Percentiles rank a stretch among this genome's conserved stretches.
Evolutionary conservation across 2,329 filamentous ascomycete genomes (phyloP).

Genomic region (Penicillium rolfsii): DNA sequence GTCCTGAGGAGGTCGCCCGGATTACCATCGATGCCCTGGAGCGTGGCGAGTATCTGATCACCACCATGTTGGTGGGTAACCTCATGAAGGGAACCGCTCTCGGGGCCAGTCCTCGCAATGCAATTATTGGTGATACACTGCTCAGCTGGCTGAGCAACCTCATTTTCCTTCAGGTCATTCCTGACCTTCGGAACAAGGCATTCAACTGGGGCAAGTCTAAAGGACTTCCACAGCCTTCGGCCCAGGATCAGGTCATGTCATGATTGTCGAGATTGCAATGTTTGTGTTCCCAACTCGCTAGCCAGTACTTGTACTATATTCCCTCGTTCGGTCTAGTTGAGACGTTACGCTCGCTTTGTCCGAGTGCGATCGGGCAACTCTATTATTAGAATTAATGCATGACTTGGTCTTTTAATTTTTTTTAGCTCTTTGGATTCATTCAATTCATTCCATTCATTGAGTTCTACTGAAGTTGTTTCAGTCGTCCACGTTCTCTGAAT

Average conservation of each 20-base stretch:
- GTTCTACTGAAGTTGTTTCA: neutral
- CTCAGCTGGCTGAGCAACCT: conserved; percentile 58
- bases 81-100: conserved; percentile 67
- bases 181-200: conserved; percentile 61
- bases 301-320: conserved; percentile 33
- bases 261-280: conserved; percentile 3
- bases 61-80: conserved; percentile 71
- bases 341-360: conserved; percentile 10
- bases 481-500: neutral
- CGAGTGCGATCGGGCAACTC: conserved; percentile 1
- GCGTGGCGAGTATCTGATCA: conserved; percentile 76
- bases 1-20: conserved; percentile 74
- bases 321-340: conserved; percentile 15
- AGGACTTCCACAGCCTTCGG: conserved; percentile 41
- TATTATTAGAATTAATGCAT: conserved; percentile 15
- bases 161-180: conserved; percentile 60
- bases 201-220: conserved; percentile 62
- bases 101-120: conserved; percentile 58
- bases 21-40: conserved; percentile 74
- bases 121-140: conserved; percentile 57
- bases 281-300: conserved; percentile 16
- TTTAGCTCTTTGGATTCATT: neutral
- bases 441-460: neutral
- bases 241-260: conserved; percentile 10
- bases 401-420: neutral